Conservation (phyloP, 129 eudicot genomes). For the Flaveria robusta region DNA sequence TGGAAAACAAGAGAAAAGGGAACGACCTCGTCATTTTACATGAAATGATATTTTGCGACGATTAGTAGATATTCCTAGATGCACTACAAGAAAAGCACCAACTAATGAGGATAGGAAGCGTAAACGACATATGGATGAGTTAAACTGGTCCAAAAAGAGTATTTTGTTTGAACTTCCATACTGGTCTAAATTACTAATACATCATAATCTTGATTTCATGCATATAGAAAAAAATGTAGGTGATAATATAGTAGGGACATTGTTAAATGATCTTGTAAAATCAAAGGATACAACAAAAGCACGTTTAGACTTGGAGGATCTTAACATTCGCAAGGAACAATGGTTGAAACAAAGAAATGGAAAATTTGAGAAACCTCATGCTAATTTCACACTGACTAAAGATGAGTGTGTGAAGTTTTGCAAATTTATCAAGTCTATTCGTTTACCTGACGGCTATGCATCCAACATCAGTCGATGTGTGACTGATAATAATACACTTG, state of each 20-base stretch:
- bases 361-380: neutral
- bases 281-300: slow-evolving; percentile 24
- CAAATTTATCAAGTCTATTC: no score
- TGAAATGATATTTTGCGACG: slow-evolving; percentile 3
- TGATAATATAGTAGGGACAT: no score
- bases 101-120: slow-evolving; percentile 13
- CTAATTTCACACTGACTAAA: slow-evolving; percentile 10
- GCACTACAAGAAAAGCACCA: slow-evolving; percentile 3
- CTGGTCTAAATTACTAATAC: slow-evolving; percentile 1
- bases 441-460: slow-evolving; percentile 22
- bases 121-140: slow-evolving; percentile 12
- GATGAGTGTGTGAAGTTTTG: slow-evolving; percentile 17
- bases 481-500: neutral
- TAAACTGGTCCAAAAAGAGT: slow-evolving; percentile 7
- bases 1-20: slow-evolving; percentile 13
- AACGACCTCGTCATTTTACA: slow-evolving; percentile 8
- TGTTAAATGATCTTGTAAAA: slow-evolving; percentile 19
- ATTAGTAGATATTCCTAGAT: neutral
- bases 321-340: neutral
- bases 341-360: neutral
- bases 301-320: slow-evolving; percentile 14
- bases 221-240: slow-evolving; percentile 22
- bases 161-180: slow-evolving; percentile 9
- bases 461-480: slow-evolving; percentile 15
- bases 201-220: slow-evolving; percentile 16